phyloP scores from a whole-genome alignment of 305 asterid species.

The Solanum hybrid region DNA sequence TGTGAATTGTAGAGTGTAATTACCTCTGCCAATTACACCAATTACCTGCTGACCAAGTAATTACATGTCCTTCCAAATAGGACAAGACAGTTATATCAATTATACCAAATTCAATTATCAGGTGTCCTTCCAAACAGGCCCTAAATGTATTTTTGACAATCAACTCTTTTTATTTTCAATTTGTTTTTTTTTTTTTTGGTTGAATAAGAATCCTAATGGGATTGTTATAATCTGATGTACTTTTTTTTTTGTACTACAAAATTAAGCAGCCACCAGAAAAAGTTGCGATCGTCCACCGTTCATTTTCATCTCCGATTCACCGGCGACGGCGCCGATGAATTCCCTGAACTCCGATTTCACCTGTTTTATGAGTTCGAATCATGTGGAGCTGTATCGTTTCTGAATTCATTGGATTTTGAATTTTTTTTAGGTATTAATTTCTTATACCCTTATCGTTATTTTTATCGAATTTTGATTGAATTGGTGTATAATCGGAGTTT shows the following conservation, averaged over 20 bases:
- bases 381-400: neutral
- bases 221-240: neutral
- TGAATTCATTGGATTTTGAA: neutral
- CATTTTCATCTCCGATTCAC: neutral
- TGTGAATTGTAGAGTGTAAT: too few species aligned
- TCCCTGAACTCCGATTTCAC: neutral
- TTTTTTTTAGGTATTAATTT: neutral
- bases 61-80: too few species aligned
- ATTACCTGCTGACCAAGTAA: too few species aligned
- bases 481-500: neutral
- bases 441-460: neutral
- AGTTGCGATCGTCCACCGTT: neutral
- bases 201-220: neutral
- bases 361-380: neutral
- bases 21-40: too few species aligned
- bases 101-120: too few species aligned
- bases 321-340: neutral
- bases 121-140: too few species aligned
- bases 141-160: neutral
- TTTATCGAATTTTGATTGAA: neutral
- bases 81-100: too few species aligned
- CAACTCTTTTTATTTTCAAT: neutral
- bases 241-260: neutral
- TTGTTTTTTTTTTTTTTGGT: neutral
- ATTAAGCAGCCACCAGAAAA: neutral